Evolutionary conservation across 2,329 filamentous ascomycete genomes (phyloP), one percentile per base, ranked within the genome.

Genomic region (Eurotiales sp.): DNA sequence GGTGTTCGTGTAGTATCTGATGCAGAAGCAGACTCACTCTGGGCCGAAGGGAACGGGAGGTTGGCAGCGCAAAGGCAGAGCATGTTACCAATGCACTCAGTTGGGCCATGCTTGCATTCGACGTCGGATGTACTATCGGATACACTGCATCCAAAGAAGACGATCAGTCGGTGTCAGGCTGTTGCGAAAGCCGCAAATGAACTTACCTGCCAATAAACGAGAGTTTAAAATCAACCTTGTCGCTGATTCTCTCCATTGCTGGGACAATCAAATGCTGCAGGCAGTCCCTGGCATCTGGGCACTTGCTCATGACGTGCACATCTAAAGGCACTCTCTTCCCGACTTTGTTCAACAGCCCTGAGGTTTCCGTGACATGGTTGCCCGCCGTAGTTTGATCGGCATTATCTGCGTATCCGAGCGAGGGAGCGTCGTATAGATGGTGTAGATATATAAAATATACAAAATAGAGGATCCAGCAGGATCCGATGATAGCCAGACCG

Each of bases 251-350:
- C 69, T 90, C 83, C 91, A 99, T 96, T 19, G 85, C 81, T 1
- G 93, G 93, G 14, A 97, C 73, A 21, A 99, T 79, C 60, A 99
- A 73, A 54, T 90, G 76, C 55, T 83, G 82, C 17, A 99, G 76
- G 63, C 92, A 96, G 64, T 89, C 86, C 68, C 79, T 80, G 2
- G 93, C 90, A 70, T 99, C 93, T 0, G 92, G 91, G 64, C 93
- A 99, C 77, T 97, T 96, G 73, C 85, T 88, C 86, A 97, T 99
- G 61, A 97, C 93, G 69, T 97, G 92, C 51, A 90, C 88, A 68
- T 99, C 93, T 2, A 99, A 72, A 3, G 90, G 87, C 4, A 97
- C 86, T 52, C 54, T 61, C 29, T 52, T 55, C 34, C 22, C 25
- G 58, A 12, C 25, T 7, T 34, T 44, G 30, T 32, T 30, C 12